Percentiles rank a stretch among this genome's conserved stretches.
Evolutionary conservation across 2,329 filamentous ascomycete species (phyloP).

Genomic region (Cordyceps cicadae): DNA sequence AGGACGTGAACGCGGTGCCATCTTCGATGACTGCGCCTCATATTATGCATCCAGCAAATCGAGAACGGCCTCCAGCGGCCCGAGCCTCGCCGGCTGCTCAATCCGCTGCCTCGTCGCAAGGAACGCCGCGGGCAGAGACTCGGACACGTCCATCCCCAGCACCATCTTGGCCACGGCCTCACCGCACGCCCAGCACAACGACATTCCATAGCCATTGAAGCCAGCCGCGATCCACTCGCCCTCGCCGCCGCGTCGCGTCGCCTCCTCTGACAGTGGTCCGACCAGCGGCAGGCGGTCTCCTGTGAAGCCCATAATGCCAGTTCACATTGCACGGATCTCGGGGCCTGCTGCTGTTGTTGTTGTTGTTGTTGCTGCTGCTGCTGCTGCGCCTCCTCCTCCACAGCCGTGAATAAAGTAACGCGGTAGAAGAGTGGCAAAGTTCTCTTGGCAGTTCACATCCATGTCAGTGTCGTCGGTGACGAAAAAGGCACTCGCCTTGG

Average conservation of each 20-base stretch:
- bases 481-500: conserved; percentile 27
- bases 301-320: conserved; percentile 36
- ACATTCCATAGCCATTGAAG: conserved; percentile 39
- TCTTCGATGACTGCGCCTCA: not conserved
- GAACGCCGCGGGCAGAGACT: conserved; percentile 7
- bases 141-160: conserved; percentile 10
- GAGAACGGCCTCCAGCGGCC: not conserved
- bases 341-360: not conserved
- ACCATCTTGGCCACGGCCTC: conserved; percentile 21
- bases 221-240: conserved; percentile 38
- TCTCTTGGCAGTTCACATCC: conserved; percentile 24
- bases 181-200: conserved; percentile 37
- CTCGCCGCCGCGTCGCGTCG: conserved; percentile 24
- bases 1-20: too few relatives aligned
- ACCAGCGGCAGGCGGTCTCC: conserved; percentile 40
- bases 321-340: conserved; percentile 34
- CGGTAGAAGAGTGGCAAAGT: conserved; percentile 28
- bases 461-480: conserved; percentile 31
- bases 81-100: not conserved
- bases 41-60: not conserved
- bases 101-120: conserved; percentile 5
- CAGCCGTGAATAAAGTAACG: conserved; percentile 26
- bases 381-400: conserved; percentile 11
- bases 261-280: conserved; percentile 29
- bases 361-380: not conserved